Evolutionary conservation across 2,329 filamentous ascomycete genomes (phyloP).

Genomic region (Phialophora macrospora): DNA sequence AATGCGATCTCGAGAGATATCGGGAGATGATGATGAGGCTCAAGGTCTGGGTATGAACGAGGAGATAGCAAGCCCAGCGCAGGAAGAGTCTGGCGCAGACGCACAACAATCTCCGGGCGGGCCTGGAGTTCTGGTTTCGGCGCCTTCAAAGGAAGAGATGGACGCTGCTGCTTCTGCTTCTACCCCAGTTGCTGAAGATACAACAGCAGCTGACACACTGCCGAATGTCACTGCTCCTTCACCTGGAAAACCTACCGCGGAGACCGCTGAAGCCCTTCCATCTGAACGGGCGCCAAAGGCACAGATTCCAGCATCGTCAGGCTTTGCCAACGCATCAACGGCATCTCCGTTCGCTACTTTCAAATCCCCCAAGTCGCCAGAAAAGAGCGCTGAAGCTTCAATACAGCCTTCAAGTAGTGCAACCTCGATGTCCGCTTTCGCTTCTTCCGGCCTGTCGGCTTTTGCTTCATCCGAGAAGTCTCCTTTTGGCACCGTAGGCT

Average conservation of each 20-base stretch:
- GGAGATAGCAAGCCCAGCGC: constrained; percentile 35
- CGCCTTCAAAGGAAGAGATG: constrained; percentile 30
- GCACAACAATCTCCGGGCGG: constrained; percentile 38
- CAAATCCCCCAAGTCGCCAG: constrained; percentile 40
- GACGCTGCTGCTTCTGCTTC: constrained; percentile 18
- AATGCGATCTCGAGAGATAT: constrained; percentile 44
- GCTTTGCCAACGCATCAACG: constrained; percentile 50
- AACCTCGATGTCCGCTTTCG: constrained; percentile 68
- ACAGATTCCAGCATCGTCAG: constrained; percentile 35
- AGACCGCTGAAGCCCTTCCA: not conserved
- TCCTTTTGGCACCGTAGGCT: constrained; percentile 61
- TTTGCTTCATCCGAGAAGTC: constrained; percentile 66
- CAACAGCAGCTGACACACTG: constrained; percentile 3
- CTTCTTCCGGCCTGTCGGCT: constrained; percentile 69
- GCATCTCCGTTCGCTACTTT: constrained; percentile 52
- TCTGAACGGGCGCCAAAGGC: constrained; percentile 15
- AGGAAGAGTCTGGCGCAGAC: constrained; percentile 37
- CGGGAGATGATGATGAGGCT: constrained; percentile 29
- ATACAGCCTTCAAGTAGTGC: constrained; percentile 39
- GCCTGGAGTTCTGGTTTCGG: constrained; percentile 34
- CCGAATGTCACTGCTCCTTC: constrained; percentile 1
- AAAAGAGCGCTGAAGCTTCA: constrained; percentile 37
- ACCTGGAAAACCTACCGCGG: not conserved
- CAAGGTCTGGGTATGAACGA: constrained; percentile 29
- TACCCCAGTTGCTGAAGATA: constrained; percentile 1